phyloP scores from a whole-genome alignment of 139 green algal species.

The Micractinium sp. region DNA sequence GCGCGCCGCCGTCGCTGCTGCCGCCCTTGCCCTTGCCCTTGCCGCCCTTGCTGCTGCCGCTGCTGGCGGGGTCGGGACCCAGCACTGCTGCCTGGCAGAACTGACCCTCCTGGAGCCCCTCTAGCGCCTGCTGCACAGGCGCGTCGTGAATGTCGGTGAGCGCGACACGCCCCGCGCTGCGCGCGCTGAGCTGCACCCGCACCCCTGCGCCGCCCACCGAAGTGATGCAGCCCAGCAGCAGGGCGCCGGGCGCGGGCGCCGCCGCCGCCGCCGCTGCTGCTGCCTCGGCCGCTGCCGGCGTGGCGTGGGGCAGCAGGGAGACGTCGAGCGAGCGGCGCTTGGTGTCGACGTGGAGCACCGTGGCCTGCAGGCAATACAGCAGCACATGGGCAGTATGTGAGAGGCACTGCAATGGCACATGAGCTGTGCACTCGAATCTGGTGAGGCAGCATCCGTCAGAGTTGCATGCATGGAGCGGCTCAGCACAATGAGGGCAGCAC shows the following conservation, averaged over 20 bases:
- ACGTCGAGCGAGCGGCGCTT: slow-evolving; percentile 63
- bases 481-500: too few species aligned
- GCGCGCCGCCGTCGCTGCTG: neutral
- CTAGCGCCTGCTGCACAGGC: slow-evolving; percentile 69
- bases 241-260: slow-evolving; percentile 28
- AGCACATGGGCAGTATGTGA: neutral
- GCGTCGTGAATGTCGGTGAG: slow-evolving; percentile 87
- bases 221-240: slow-evolving; percentile 59
- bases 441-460: too few species aligned
- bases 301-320: slow-evolving; percentile 26
- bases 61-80: neutral
- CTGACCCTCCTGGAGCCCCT: slow-evolving; percentile 57
- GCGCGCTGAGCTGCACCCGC: slow-evolving; percentile 64
- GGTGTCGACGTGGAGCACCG: slow-evolving; percentile 44
- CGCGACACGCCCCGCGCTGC: slow-evolving; percentile 55
- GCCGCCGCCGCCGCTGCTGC: neutral
- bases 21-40: neutral
- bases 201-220: slow-evolving; percentile 60
- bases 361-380: neutral
- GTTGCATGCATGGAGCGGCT: too few species aligned
- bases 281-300: neutral
- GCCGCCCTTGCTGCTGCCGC: neutral
- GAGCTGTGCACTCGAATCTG: neutral
- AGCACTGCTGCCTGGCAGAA: slow-evolving; percentile 65
- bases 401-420: neutral